A percentile compares a stretch with the other conserved stretches of the same genome.
Evolutionary conservation across 257 asterid species (phyloP).

Genomic region (Mentha longifolia): DNA sequence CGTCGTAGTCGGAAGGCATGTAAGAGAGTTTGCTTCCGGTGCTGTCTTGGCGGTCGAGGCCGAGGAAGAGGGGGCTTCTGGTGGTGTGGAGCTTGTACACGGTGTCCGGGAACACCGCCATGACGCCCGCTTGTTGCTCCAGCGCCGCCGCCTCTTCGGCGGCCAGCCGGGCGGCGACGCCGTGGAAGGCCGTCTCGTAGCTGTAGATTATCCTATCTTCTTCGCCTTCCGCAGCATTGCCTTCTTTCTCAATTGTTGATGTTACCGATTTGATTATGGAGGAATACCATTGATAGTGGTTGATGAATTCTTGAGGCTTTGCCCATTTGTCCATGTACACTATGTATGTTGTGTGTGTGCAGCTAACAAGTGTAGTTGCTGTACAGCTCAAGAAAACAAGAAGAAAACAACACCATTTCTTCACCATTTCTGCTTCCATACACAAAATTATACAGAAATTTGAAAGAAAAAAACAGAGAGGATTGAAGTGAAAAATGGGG

Average conservation of each 20-base stretch:
- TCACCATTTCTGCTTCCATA: constrained; percentile 43
- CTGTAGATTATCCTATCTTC: constrained; percentile 66
- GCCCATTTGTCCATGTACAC: constrained; percentile 69
- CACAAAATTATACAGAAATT: too few relatives aligned
- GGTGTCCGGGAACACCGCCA: constrained; percentile 68
- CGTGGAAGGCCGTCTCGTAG: constrained; percentile 80
- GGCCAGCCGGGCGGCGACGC: constrained; percentile 73
- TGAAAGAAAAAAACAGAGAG: background rate
- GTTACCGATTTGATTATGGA: constrained; percentile 60
- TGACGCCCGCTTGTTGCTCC: constrained; percentile 47
- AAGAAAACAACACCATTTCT: constrained; percentile 43
- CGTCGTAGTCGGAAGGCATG: constrained; percentile 46
- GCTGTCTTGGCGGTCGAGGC: constrained; percentile 56
- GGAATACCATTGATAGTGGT: constrained; percentile 71
- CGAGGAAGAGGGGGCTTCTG: constrained; percentile 82
- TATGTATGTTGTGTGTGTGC: constrained; percentile 62
- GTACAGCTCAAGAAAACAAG: constrained; percentile 36
- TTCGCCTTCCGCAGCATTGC: constrained; percentile 16
- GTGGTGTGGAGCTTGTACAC: constrained; percentile 82
- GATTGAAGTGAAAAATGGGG: too few relatives aligned
- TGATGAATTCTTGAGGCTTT: constrained; percentile 67
- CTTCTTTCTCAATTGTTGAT: constrained; percentile 1
- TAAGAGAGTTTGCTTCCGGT: constrained; percentile 37
- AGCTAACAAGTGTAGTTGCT: constrained; percentile 16
- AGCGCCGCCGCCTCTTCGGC: constrained; percentile 55